Evolutionary conservation across 306 rosid species (phyloP).

Genomic region (Alnus rubra): DNA sequence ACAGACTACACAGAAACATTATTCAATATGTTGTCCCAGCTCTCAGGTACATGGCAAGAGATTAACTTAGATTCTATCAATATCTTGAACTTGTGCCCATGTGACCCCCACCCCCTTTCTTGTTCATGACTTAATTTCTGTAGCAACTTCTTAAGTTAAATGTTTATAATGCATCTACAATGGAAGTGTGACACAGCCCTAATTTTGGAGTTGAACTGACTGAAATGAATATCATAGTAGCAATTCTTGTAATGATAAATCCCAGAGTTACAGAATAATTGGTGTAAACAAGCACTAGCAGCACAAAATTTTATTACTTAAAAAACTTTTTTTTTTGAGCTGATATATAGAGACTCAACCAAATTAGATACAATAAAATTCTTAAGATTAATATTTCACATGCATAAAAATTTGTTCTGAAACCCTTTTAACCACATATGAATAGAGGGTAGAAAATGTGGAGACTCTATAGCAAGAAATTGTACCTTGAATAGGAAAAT

Average conservation of each 20-base stretch:
- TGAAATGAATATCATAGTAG: background rate
- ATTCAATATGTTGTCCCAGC: slow-evolving; percentile 88
- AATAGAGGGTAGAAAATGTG: background rate
- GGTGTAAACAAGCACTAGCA: background rate
- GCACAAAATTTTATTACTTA: background rate
- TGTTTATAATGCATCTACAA: background rate
- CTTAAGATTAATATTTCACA: background rate
- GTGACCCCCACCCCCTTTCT: background rate
- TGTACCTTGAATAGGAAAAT: background rate
- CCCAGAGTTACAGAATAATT: background rate
- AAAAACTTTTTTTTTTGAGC: background rate
- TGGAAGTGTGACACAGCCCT: background rate
- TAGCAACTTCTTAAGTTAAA: background rate
- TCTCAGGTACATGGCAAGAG: slow-evolving; percentile 66
- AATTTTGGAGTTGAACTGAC: background rate
- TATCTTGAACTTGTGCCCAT: slow-evolving; percentile 4
- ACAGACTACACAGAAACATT: slow-evolving; percentile 90
- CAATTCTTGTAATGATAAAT: background rate
- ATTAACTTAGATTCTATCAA: slow-evolving; percentile 21
- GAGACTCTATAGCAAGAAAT: background rate
- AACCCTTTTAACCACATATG: background rate
- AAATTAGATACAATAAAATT: background rate
- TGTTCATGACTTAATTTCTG: background rate
- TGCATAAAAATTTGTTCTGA: background rate
- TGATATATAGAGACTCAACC: background rate